Conservation (phyloP, 495 filamentous ascomycete species). For the Evernia prunastri region DNA sequence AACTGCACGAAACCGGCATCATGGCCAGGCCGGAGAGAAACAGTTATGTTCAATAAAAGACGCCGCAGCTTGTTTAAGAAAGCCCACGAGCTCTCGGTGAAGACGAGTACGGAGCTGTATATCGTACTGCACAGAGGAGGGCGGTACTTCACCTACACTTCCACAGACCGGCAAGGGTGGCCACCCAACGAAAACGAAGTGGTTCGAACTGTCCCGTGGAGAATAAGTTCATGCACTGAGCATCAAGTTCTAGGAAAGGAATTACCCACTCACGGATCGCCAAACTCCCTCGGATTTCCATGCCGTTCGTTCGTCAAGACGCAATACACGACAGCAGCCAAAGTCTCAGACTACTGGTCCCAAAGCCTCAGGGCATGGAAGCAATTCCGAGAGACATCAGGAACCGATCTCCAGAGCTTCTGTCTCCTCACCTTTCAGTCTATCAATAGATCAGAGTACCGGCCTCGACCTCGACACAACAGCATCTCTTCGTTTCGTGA, state of each 20-base stretch:
- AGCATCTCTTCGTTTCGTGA: neutral
- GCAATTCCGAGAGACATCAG: neutral
- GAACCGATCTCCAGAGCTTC: too few species aligned
- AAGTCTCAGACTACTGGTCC: neutral
- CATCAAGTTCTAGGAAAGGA: neutral
- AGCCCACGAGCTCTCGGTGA: constrained; percentile 3
- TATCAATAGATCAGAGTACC: neutral
- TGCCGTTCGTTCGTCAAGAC: neutral
- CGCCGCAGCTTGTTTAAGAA: constrained; percentile 10
- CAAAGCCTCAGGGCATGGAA: neutral
- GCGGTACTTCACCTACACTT: constrained; percentile 13
- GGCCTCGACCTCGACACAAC: neutral
- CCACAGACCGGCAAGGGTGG: constrained; percentile 7
- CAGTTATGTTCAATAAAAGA: constrained; percentile 2
- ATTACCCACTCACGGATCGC: neutral
- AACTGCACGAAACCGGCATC: neutral
- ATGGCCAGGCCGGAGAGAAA: neutral
- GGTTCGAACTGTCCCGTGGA: neutral
- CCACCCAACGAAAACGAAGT: constrained; percentile 5
- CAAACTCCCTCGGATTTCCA: neutral
- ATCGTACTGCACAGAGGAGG: constrained; percentile 4
- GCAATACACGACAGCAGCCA: neutral
- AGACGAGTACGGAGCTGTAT: constrained; percentile 9
- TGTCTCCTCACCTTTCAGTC: neutral
- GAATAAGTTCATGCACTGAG: neutral